phyloP scores from a whole-genome alignment of 306 rosid genomes.

The Alnus glutinosa region DNA sequence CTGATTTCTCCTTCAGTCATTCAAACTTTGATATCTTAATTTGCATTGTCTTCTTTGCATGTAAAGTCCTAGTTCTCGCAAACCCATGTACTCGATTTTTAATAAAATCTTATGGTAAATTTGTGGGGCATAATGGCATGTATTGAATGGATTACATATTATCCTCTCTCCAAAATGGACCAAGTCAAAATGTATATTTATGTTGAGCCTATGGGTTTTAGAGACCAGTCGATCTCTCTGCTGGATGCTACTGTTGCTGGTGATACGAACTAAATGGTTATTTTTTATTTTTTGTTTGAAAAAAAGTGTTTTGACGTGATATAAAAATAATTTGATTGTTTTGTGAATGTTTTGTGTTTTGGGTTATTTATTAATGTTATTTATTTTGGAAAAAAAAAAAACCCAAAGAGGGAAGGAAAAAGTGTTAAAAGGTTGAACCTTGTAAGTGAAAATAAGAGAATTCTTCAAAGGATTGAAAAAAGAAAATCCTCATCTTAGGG shows the following conservation, averaged over 20 bases:
- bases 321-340: no score
- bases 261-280: not conserved
- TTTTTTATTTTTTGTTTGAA: no score
- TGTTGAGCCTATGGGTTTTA: not conserved
- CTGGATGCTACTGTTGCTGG: not conserved
- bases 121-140: not conserved
- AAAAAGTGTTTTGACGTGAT: no score
- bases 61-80: constrained; percentile 8
- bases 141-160: not conserved
- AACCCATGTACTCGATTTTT: not conserved
- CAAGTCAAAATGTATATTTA: not conserved
- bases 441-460: no score
- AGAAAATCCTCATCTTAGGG: no score
- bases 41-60: constrained; percentile 2
- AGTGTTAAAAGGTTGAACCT: no score
- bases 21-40: not conserved
- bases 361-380: no score
- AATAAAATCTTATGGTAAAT: not conserved
- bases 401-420: no score
- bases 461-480: no score
- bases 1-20: not conserved
- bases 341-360: no score
- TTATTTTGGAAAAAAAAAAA: no score
- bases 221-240: no score
- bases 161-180: not conserved